phyloP scores from a whole-genome alignment of 306 rosid genomes.

The Castanea crenata region DNA sequence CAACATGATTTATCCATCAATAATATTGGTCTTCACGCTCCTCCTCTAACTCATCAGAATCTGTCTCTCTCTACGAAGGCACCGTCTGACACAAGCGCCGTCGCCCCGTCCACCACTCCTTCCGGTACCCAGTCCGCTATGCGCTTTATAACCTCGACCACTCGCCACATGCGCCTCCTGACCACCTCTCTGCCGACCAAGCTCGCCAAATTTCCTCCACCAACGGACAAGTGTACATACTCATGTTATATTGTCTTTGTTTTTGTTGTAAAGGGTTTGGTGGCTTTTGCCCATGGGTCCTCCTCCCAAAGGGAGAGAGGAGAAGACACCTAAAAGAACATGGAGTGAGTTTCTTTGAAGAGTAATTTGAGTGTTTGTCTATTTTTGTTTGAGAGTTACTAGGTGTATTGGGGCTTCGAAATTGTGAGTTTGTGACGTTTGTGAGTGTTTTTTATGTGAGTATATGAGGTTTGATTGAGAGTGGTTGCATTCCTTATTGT shows the following conservation, averaged over 20 bases:
- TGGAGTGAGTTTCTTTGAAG: too few species aligned
- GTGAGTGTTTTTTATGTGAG: too few species aligned
- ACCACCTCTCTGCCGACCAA: slow-evolving; percentile 66
- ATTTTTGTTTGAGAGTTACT: too few species aligned
- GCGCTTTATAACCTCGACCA: slow-evolving; percentile 75
- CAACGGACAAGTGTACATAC: slow-evolving; percentile 61
- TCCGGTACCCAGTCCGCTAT: slow-evolving; percentile 70
- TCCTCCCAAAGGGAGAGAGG: too few species aligned
- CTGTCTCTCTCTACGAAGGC: slow-evolving; percentile 66
- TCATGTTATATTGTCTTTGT: background rate
- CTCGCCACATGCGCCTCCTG: slow-evolving; percentile 34
- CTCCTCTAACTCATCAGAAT: slow-evolving; percentile 10
- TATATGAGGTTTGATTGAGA: too few species aligned
- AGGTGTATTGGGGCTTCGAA: too few species aligned
- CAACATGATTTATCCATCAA: too few species aligned
- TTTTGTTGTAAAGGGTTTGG: background rate
- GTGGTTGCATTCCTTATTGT: too few species aligned
- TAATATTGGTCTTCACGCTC: slow-evolving; percentile 13
- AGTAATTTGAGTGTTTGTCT: too few species aligned
- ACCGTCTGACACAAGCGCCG: slow-evolving; percentile 88
- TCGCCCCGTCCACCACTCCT: slow-evolving; percentile 70
- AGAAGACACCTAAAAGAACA: too few species aligned
- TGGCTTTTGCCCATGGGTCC: too few species aligned
- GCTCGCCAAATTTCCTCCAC: slow-evolving; percentile 68
- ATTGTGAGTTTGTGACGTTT: too few species aligned